Percentiles rank a stretch among this genome's conserved stretches.
Evolutionary conservation across 176 grass and related monocot species (phyloP).

Genomic region (Thinopyrum elongatum): DNA sequence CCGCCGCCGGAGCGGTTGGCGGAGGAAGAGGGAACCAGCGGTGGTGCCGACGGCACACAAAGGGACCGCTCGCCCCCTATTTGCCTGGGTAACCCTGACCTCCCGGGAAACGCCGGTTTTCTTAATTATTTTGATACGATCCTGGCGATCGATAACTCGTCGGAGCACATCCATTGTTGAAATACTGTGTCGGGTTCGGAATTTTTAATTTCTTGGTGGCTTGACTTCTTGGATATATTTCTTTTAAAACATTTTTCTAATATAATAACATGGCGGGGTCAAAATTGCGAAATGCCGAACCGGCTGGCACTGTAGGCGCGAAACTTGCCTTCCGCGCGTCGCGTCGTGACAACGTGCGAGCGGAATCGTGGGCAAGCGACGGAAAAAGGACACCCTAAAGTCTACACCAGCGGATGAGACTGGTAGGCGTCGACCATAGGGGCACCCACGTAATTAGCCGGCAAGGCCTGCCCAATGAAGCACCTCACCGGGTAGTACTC

Average conservation of each 20-base stretch:
- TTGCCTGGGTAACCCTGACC: too few species aligned
- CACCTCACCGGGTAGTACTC: neutral
- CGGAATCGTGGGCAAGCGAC: neutral
- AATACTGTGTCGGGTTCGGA: too few species aligned
- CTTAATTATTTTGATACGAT: too few species aligned
- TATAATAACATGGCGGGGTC: neutral
- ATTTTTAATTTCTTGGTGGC: neutral
- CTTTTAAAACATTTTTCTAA: neutral
- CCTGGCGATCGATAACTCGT: too few species aligned
- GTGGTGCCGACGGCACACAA: too few species aligned
- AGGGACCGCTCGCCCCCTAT: too few species aligned
- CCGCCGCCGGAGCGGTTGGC: too few species aligned
- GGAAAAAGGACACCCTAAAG: neutral
- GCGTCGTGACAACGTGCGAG: neutral
- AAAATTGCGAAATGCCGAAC: neutral
- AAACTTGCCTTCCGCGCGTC: neutral
- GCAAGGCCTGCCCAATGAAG: neutral
- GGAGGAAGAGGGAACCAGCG: too few species aligned
- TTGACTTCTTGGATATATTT: neutral
- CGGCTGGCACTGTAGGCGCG: neutral
- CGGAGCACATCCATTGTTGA: too few species aligned
- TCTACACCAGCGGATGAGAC: too few species aligned
- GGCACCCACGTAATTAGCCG: neutral
- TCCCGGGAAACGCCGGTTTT: too few species aligned
- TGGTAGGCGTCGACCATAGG: neutral